Evolutionary conservation across 306 rosid species (phyloP).

Genomic region (Pyrus communis): DNA sequence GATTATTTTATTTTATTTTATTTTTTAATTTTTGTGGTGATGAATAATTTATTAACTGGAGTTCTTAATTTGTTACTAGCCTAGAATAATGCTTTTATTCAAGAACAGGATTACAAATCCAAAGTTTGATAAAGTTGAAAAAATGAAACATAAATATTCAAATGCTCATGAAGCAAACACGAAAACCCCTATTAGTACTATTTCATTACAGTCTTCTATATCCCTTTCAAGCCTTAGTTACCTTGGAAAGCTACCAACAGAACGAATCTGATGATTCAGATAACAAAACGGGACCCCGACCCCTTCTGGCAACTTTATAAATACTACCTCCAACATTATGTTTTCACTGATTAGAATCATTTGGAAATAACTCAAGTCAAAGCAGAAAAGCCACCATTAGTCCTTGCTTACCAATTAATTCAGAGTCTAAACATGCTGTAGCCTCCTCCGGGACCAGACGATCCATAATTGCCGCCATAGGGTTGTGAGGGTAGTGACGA

Average conservation of each 20-base stretch:
- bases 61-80: not conserved
- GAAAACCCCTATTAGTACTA: conserved; percentile 27
- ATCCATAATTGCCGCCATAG: conserved; percentile 48
- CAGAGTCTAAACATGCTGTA: conserved; percentile 78
- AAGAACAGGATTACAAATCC: not conserved
- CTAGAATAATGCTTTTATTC: not conserved
- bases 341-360: conserved; percentile 23
- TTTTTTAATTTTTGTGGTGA: too few species aligned
- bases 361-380: conserved; percentile 20
- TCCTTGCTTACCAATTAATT: conserved; percentile 12
- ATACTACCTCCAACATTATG: conserved; percentile 21
- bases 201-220: conserved; percentile 32
- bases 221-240: conserved; percentile 24
- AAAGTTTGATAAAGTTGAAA: not conserved
- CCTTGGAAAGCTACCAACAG: conserved; percentile 22
- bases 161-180: conserved; percentile 5
- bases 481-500: conserved; percentile 65
- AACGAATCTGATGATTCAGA: conserved; percentile 13
- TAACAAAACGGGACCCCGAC: not conserved
- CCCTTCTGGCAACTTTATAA: conserved; percentile 26
- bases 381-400: conserved; percentile 18
- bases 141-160: not conserved
- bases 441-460: conserved; percentile 81
- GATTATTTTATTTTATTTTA: not conserved
- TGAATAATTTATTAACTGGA: not conserved